Conservation (phyloP, 371 early-diverging fungal genomes). For the Mucor saturninus region DNA sequence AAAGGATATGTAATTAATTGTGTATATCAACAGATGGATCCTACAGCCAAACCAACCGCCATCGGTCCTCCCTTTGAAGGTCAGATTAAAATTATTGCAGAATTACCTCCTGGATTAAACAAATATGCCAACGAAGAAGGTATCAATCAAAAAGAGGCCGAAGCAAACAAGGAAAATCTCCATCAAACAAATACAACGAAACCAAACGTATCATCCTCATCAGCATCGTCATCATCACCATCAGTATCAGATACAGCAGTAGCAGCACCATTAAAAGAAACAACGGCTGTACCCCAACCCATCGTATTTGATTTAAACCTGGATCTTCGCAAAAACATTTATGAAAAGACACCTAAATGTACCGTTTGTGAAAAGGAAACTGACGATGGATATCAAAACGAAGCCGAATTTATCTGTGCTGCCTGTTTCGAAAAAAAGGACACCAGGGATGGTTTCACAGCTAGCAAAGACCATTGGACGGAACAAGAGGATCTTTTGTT, state of each 20-base stretch:
- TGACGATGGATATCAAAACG: conserved; percentile 15
- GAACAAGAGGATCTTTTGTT: conserved; percentile 49
- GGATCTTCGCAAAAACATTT: conserved; percentile 30
- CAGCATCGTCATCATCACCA: background rate
- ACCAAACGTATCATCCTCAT: background rate
- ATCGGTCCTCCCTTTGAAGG: conserved; percentile 92
- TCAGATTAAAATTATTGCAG: conserved; percentile 69
- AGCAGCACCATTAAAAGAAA: background rate
- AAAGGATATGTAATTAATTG: background rate
- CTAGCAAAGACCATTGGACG: conserved; percentile 35
- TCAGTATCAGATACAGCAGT: background rate
- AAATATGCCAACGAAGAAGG: conserved; percentile 1
- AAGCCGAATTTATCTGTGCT: conserved; percentile 13
- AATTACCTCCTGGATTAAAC: conserved; percentile 24
- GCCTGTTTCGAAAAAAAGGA: background rate
- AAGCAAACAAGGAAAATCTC: background rate
- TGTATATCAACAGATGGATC: conserved; percentile 70
- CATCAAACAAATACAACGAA: background rate
- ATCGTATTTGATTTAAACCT: conserved; percentile 19
- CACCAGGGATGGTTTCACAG: background rate
- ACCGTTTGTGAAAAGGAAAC: background rate
- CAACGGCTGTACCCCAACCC: background rate
- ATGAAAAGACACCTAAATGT: conserved; percentile 5
- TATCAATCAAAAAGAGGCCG: background rate
- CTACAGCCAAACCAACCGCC: conserved; percentile 86